These are phyloP conservation scores for Hippophae gyantsensis DNA, from an alignment of 306 rosid genomes.

Conservation along the genomic window DNA sequence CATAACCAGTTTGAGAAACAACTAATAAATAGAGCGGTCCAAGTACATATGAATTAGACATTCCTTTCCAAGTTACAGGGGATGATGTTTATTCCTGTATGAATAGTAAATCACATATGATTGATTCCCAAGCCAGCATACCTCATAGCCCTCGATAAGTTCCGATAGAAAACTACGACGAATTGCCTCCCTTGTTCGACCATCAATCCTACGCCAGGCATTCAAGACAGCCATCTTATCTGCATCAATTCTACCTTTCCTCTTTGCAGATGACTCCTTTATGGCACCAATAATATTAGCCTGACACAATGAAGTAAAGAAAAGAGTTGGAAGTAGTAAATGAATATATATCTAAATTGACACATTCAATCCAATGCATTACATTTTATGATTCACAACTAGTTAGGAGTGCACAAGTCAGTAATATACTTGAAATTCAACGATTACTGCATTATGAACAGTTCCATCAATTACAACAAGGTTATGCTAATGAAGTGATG, in stretches of 20 bases:
- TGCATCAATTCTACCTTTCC: conserved; percentile 46
- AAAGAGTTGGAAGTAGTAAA: conserved; percentile 12
- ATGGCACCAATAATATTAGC: conserved; percentile 51
- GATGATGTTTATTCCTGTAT: too few species aligned
- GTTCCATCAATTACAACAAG: too few species aligned
- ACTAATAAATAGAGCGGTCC: too few species aligned
- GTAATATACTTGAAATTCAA: too few species aligned
- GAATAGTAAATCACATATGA: too few species aligned
- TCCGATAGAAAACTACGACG: conserved; percentile 66
- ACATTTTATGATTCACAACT: too few species aligned
- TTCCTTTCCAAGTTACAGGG: too few species aligned
- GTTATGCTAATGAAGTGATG: too few species aligned
- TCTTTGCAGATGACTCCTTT: conserved; percentile 37
- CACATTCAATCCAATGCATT: neutral
- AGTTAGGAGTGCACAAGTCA: too few species aligned
- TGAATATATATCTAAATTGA: neutral
- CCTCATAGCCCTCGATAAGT: conserved; percentile 79
- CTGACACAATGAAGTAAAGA: conserved; percentile 31
- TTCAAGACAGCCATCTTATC: conserved; percentile 45
- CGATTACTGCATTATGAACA: too few species aligned
- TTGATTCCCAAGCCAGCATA: conserved; percentile 10
- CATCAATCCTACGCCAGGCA: conserved; percentile 58
- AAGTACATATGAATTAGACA: too few species aligned
- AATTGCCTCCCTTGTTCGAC: conserved; percentile 84
- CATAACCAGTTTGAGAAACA: too few species aligned